Percentiles rank a stretch among this genome's conserved stretches.
phyloP scores from a whole-genome alignment of 495 filamentous ascomycete species.

The Talaromyces ruber region DNA sequence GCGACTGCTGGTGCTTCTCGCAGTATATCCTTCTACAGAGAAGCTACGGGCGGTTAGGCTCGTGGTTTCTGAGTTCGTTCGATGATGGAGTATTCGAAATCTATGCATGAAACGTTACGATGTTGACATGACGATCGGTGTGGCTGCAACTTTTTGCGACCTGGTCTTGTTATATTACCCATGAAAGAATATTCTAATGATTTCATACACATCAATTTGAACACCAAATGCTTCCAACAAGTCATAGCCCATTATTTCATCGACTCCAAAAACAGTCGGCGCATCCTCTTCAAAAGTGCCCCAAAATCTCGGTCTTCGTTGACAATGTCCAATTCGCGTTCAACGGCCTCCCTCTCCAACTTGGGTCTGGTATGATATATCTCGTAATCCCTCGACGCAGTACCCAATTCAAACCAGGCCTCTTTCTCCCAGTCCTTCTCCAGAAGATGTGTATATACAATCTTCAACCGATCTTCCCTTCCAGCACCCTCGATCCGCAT shows the following conservation, averaged over 20 bases:
- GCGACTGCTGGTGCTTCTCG: slow-evolving; percentile 72
- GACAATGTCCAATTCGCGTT: slow-evolving; percentile 56
- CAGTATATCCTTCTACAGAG: slow-evolving; percentile 82
- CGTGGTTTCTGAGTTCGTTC: neutral
- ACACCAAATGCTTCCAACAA: neutral
- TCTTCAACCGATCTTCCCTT: slow-evolving; percentile 74
- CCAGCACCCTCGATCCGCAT: slow-evolving; percentile 87
- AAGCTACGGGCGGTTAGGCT: slow-evolving; percentile 66
- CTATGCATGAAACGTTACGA: neutral
- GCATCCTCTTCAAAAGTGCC: slow-evolving; percentile 82
- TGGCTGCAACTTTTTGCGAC: neutral
- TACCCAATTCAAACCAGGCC: slow-evolving; percentile 87
- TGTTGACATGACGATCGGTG: neutral
- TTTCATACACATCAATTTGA: neutral
- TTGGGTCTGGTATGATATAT: slow-evolving; percentile 72
- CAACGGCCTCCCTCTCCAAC: slow-evolving; percentile 62
- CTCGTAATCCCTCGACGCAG: slow-evolving; percentile 71
- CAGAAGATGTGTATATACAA: slow-evolving; percentile 75
- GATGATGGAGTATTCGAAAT: neutral
- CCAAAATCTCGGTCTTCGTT: slow-evolving; percentile 82
- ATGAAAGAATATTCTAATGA: neutral
- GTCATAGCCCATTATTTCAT: slow-evolving; percentile 33
- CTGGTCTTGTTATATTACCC: neutral
- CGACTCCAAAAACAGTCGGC: slow-evolving; percentile 64
- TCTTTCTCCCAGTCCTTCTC: slow-evolving; percentile 86